These are phyloP conservation scores for Pyrenochaeta sp. DNA, from an alignment of 2,329 filamentous ascomycete species.

Conservation along the genomic window DNA sequence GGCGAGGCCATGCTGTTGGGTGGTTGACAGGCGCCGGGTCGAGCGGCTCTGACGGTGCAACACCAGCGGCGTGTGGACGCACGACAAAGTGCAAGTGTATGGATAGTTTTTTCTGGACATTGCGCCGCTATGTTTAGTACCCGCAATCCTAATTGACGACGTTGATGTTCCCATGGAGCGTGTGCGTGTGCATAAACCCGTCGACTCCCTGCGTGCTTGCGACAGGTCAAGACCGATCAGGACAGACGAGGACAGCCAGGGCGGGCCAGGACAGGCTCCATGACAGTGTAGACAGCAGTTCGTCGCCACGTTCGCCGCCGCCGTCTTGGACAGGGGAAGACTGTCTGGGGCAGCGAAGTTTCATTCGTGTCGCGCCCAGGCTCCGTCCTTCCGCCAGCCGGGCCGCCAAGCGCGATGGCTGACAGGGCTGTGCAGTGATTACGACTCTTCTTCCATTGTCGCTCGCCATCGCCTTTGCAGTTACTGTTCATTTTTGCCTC, in stretches of 20 bases:
- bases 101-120: constrained; percentile 1
- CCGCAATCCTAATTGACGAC: background rate
- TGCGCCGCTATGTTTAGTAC: constrained; percentile 7
- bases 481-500: constrained; percentile 9
- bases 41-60: constrained; percentile 12
- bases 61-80: constrained; percentile 12
- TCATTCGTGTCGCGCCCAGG: constrained; percentile 31
- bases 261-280: background rate
- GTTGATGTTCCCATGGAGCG: background rate
- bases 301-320: no score
- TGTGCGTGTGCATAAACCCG: no score
- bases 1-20: constrained; percentile 3
- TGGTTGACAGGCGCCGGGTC: constrained; percentile 11
- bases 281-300: background rate
- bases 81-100: constrained; percentile 7
- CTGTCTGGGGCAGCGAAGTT: constrained; percentile 14
- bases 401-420: constrained; percentile 23
- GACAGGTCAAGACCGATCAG: background rate
- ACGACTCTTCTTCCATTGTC: constrained; percentile 27
- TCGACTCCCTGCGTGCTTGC: background rate
- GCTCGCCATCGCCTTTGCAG: constrained; percentile 21
- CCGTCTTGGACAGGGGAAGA: background rate
- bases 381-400: constrained; percentile 16
- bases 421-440: constrained; percentile 32
- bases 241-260: no score